Evolutionary conservation across 352 stramenopile species (phyloP).

Genomic region (Saprolegnia parasitica): DNA sequence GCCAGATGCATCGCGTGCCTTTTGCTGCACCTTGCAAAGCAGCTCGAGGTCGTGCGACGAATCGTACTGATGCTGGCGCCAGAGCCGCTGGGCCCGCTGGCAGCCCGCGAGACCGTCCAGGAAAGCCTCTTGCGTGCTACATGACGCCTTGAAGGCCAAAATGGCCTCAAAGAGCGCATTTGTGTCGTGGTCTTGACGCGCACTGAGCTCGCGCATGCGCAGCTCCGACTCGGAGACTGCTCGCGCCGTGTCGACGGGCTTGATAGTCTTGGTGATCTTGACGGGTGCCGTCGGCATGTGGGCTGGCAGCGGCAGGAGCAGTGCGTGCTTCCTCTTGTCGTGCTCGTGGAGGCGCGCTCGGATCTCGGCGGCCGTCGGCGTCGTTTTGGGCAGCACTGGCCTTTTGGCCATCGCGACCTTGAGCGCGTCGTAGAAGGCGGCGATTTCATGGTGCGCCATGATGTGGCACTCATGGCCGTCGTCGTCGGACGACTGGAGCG

Average conservation of each 20-base stretch:
- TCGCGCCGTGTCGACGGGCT: background rate
- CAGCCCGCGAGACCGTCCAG: constrained; percentile 5
- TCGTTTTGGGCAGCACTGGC: background rate
- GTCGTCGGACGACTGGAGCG: constrained; percentile 11
- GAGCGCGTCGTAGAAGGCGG: constrained; percentile 16
- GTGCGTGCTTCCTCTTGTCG: background rate
- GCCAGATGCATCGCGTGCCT: background rate
- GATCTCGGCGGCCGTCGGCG: constrained; percentile 3
- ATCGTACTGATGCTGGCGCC: background rate
- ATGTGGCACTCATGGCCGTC: constrained; percentile 1
- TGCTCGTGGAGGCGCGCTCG: background rate
- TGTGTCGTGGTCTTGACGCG: constrained; percentile 12
- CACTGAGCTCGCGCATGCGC: constrained; percentile 2
- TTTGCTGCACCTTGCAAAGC: constrained; percentile 3
- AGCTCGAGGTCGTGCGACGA: background rate
- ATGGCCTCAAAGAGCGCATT: constrained; percentile 11
- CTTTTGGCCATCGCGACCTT: background rate
- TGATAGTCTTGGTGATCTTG: constrained; percentile 10
- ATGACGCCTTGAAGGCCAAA: constrained; percentile 9
- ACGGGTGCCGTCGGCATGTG: background rate
- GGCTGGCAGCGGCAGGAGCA: background rate
- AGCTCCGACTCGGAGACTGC: background rate
- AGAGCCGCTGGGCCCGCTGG: background rate
- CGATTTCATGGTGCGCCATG: constrained; percentile 12
- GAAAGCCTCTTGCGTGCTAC: constrained; percentile 1